Evolutionary conservation across 305 asterid species (phyloP).

Genomic region (Rubia occidens): DNA sequence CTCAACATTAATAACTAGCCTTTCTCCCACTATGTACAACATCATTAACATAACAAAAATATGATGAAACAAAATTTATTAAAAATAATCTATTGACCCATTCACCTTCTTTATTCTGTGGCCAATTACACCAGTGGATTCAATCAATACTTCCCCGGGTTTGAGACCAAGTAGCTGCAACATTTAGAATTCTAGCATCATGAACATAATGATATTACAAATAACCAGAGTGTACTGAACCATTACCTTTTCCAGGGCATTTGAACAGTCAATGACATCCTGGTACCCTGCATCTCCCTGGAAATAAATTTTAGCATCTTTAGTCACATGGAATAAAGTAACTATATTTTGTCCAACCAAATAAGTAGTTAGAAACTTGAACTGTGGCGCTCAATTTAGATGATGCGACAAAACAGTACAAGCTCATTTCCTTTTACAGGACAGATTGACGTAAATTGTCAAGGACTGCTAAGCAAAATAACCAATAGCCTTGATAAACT

Average conservation of each 20-base stretch:
- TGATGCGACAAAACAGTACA: background rate
- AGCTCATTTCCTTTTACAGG: slow-evolving; percentile 1
- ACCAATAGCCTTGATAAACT: background rate
- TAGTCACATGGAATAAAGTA: background rate
- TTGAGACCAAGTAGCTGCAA: slow-evolving; percentile 68
- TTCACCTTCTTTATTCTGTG: slow-evolving; percentile 77
- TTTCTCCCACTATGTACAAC: background rate
- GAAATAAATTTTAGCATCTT: slow-evolving; percentile 22
- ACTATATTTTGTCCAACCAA: background rate
- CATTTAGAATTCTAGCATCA: slow-evolving; percentile 13
- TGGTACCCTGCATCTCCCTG: slow-evolving; percentile 96
- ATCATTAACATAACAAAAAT: background rate
- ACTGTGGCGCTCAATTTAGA: background rate
- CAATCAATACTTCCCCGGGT: slow-evolving; percentile 68
- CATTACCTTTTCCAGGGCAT: slow-evolving; percentile 64
- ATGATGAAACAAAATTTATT: background rate
- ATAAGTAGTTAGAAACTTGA: background rate
- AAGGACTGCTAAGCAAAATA: background rate
- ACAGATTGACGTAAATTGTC: background rate
- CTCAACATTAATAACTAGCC: background rate
- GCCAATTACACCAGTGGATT: slow-evolving; percentile 98
- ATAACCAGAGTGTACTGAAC: slow-evolving; percentile 6
- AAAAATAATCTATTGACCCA: slow-evolving; percentile 4
- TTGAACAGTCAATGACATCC: slow-evolving; percentile 77
- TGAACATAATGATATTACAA: slow-evolving; percentile 7